Percentiles rank a stretch among this genome's conserved stretches.
phyloP scores from a whole-genome alignment of 1,139 yeast genomes.

The Protomyces inouyei region DNA sequence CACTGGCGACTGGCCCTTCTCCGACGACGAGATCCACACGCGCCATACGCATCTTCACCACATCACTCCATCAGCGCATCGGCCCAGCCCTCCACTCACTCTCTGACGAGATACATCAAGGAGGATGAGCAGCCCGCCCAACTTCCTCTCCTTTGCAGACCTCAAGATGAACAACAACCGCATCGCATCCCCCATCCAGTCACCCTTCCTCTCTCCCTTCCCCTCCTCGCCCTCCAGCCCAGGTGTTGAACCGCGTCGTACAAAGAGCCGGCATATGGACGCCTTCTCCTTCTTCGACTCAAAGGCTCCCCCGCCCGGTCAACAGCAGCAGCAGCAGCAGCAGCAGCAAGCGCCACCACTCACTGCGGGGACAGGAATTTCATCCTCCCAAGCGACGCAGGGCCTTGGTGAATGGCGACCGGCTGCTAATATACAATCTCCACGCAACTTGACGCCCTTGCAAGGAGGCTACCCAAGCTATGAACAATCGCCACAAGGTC shows the following conservation, averaged over 20 bases:
- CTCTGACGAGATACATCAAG: not conserved
- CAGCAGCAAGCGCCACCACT: not conserved
- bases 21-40: not conserved
- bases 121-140: constrained; percentile 22
- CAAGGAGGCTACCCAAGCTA: not conserved
- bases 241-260: constrained; percentile 22
- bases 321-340: not conserved
- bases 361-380: not conserved
- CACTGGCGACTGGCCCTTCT: too few species aligned
- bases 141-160: constrained; percentile 21
- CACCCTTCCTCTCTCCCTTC: constrained; percentile 22
- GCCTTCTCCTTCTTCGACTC: constrained; percentile 24
- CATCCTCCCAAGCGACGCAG: not conserved
- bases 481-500: not conserved
- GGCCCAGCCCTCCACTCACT: too few species aligned
- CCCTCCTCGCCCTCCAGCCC: constrained; percentile 23
- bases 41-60: not conserved
- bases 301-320: constrained; percentile 8
- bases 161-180: constrained; percentile 18
- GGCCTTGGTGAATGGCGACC: not conserved
- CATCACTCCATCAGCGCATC: not conserved
- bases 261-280: constrained; percentile 24
- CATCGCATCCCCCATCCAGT: constrained; percentile 14
- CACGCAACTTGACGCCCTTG: not conserved
- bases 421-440: not conserved